Evolutionary conservation across 148 eudicot species (phyloP).

Genomic region (Fagopyrum homotropicum): DNA sequence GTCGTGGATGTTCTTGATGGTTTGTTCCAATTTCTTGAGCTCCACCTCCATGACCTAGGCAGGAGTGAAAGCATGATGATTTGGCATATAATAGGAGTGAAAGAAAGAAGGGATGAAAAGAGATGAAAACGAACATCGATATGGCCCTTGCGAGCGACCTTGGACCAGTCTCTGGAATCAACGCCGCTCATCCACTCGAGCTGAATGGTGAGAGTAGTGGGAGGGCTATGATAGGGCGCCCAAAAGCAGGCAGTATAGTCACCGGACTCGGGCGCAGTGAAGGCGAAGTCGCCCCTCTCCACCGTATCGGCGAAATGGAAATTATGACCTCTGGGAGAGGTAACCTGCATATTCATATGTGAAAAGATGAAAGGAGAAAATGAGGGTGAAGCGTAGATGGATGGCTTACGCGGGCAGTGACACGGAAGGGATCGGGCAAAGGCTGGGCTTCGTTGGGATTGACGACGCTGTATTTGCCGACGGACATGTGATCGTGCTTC

Average conservation of each 20-base stretch:
- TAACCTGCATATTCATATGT: constrained; percentile 26
- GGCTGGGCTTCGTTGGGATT: constrained; percentile 43
- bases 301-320: constrained; percentile 47
- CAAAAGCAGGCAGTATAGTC: constrained; percentile 70
- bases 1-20: constrained; percentile 42
- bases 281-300: constrained; percentile 51
- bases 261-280: constrained; percentile 53
- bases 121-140: constrained; percentile 35
- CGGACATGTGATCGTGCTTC: constrained; percentile 48
- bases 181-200: constrained; percentile 67
- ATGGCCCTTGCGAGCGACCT: constrained; percentile 65
- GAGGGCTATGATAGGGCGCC: constrained; percentile 43
- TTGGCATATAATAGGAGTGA: too few species aligned
- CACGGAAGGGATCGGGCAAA: constrained; percentile 41
- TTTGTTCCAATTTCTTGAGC: constrained; percentile 40
- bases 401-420: constrained; percentile 47
- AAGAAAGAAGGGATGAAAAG: not conserved
- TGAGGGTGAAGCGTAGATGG: too few species aligned
- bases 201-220: constrained; percentile 35
- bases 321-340: constrained; percentile 46
- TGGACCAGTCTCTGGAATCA: constrained; percentile 63
- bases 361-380: too few species aligned
- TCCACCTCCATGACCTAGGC: constrained; percentile 45
- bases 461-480: constrained; percentile 54
- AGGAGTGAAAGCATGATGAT: not conserved